phyloP scores from a whole-genome alignment of 139 green algal species.

The Chlorella sp. region DNA sequence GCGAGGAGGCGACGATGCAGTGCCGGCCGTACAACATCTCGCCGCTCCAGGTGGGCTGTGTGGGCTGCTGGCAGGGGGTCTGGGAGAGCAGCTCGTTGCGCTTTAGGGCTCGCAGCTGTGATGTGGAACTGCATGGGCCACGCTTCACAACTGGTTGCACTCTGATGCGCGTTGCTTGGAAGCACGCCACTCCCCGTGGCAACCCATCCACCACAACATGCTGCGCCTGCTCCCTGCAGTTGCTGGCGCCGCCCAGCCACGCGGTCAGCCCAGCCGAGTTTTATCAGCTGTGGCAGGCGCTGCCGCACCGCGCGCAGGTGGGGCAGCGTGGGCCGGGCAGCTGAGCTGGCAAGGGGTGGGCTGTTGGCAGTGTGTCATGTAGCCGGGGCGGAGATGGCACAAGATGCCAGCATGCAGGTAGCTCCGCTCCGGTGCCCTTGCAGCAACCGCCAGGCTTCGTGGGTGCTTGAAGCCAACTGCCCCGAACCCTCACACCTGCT shows the following conservation, averaged over 20 bases:
- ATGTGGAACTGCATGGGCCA: no score
- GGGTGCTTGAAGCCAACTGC: no score
- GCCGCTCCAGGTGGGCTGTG: not conserved
- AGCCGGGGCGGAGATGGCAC: no score
- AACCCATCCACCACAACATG: not conserved
- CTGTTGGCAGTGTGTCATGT: no score
- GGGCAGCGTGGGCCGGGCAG: not conserved
- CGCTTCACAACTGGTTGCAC: not conserved
- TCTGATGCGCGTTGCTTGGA: not conserved
- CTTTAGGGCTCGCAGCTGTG: no score
- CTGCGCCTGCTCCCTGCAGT: not conserved
- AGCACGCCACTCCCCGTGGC: not conserved
- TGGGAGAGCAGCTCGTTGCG: no score
- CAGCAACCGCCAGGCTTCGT: no score
- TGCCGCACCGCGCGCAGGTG: constrained; percentile 34
- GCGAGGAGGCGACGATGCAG: constrained; percentile 11
- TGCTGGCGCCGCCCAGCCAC: constrained; percentile 34
- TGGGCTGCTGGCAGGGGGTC: not conserved
- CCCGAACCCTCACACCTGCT: no score
- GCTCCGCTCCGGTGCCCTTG: no score
- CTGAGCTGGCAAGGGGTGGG: no score
- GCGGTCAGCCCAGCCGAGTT: constrained; percentile 39
- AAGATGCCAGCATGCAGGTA: no score
- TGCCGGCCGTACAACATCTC: constrained; percentile 32
- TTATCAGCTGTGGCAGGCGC: constrained; percentile 50